Evolutionary conservation across 2,329 filamentous ascomycete genomes (phyloP), one percentile per base, ranked within the genome.

Genomic region (Purpureocillium takamizusanense): DNA sequence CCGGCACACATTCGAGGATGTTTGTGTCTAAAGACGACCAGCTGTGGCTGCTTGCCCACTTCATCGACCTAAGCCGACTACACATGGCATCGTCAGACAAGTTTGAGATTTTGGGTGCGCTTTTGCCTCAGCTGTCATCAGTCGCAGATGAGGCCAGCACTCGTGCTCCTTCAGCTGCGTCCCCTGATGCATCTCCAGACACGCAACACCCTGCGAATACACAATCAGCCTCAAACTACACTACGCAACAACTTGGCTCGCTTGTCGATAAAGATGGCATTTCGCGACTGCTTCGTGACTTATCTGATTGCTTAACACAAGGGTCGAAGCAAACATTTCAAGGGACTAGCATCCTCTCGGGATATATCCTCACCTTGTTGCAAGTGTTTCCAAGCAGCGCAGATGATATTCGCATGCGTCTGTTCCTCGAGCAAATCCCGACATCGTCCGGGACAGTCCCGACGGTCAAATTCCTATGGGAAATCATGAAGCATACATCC

Each of bases 391-490:
- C 90, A 8, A 67, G 72, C 7, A 74, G 78, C 42, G 81, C 81
- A 4, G 89, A 95, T 52, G 88, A 95, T 42, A 94, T 95, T 43
- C 82, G 89, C 16, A 94, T 97, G 86, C 90, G 87, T 65, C 68
- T 97, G 1, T 97, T 92, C 53, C 71, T 92, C 31, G 56, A 58
- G 18, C 47, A 61, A 37, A 61, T 64, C 12, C 57, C 59, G 14
- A 56, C 53, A 3, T 16, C 46, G 6, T 44, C 48, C 4, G 85
- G 87, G 0, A 78, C 83, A 32, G 69, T 84, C 4, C 61, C 70
- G 3, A 62, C 53, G 37, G 57, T 51, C 47, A 62, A 83, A 48
- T 95, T 87, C 53, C 86, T 97, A 48, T 95, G 92, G 87, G 72
- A 83, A 38, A 72, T 64, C 27, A 69, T 67, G 50, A 64, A 57